Percentiles rank a stretch among this genome's conserved stretches.
Conservation (phyloP, 306 rosid species). For the Clitoria ternatea region DNA sequence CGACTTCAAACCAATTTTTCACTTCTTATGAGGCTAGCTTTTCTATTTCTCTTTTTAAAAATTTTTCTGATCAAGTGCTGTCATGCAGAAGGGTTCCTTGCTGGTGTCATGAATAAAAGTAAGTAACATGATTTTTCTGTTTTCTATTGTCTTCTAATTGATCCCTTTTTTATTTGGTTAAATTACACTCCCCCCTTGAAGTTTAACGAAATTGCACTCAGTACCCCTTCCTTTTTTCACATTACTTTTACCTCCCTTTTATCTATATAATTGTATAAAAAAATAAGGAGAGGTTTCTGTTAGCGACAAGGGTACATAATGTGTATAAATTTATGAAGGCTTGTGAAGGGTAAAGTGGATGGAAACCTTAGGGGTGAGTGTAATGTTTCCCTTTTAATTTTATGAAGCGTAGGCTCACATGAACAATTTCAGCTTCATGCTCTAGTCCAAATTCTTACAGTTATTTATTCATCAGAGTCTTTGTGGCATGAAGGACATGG, state of each 20-base stretch:
- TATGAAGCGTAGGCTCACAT: background rate
- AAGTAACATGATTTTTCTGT: slow-evolving; percentile 41
- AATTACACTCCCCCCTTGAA: no score
- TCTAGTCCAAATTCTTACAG: slow-evolving; percentile 14
- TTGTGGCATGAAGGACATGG: slow-evolving; percentile 56
- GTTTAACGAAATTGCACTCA: no score
- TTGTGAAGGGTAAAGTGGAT: no score
- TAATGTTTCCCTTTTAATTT: slow-evolving; percentile 18
- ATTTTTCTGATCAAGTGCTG: slow-evolving; percentile 47
- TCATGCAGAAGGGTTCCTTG: slow-evolving; percentile 94
- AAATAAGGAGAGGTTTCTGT: no score
- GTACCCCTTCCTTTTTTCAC: no score
- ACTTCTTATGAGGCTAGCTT: slow-evolving; percentile 16
- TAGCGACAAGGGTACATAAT: no score
- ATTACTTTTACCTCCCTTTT: no score
- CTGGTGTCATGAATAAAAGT: slow-evolving; percentile 97
- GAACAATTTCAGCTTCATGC: slow-evolving; percentile 15
- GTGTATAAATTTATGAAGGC: no score
- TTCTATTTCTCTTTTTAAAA: slow-evolving; percentile 7
- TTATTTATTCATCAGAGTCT: slow-evolving; percentile 45
- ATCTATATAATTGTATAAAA: no score
- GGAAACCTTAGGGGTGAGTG: no score
- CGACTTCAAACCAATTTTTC: slow-evolving; percentile 17
- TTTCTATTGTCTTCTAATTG: slow-evolving; percentile 11
- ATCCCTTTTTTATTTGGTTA: slow-evolving; percentile 15